Conservation (phyloP, 352 stramenopile species). For the Pseudoperonospora humuli region DNA sequence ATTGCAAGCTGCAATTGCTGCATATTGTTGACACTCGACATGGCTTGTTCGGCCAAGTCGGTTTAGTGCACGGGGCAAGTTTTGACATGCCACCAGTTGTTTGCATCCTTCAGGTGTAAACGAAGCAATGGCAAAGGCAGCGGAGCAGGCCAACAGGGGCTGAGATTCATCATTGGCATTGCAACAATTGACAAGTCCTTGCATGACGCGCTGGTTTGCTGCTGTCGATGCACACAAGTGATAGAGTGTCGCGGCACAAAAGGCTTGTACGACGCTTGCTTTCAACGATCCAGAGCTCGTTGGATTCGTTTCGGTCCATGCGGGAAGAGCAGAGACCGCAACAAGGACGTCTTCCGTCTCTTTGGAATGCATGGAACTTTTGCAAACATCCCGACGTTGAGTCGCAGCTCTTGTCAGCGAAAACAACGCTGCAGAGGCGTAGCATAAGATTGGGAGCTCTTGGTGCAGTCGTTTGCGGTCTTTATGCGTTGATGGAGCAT, state of each 20-base stretch:
- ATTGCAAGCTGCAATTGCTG: conserved; percentile 72
- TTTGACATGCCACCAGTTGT: conserved; percentile 33
- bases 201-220: conserved; percentile 39
- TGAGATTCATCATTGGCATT: conserved; percentile 64
- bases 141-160: conserved; percentile 59
- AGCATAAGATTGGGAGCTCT: conserved; percentile 35
- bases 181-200: conserved; percentile 60
- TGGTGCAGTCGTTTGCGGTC: conserved; percentile 22
- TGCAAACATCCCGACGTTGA: conserved; percentile 44
- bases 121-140: conserved; percentile 73
- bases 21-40: conserved; percentile 73
- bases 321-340: conserved; percentile 32
- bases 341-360: conserved; percentile 43
- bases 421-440: conserved; percentile 42
- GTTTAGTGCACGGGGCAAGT: conserved; percentile 64
- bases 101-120: conserved; percentile 55
- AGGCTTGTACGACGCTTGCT: conserved; percentile 43
- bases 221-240: conserved; percentile 57
- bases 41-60: conserved; percentile 59
- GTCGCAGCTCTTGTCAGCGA: conserved; percentile 44
- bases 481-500: neutral
- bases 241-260: conserved; percentile 68
- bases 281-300: neutral
- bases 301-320: conserved; percentile 2
- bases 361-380: conserved; percentile 31